Evolutionary conservation across 2,329 filamentous ascomycete genomes (phyloP).

Genomic region (Xylariaceae sp.): DNA sequence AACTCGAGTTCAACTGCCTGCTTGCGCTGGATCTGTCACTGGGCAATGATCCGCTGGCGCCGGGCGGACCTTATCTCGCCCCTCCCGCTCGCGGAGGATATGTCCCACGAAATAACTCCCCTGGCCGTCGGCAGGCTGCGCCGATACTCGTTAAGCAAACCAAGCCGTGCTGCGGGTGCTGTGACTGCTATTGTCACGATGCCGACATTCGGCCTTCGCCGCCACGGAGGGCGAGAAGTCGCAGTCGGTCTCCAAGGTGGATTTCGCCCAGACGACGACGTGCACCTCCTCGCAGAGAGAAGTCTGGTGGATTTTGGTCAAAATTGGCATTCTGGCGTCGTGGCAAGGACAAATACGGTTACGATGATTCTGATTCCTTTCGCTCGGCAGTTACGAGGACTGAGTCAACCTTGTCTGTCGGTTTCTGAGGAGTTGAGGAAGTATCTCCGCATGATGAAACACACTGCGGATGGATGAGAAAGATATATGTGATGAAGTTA

Average conservation of each 20-base stretch:
- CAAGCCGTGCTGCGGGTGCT: constrained; percentile 13
- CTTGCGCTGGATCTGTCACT: constrained; percentile 16
- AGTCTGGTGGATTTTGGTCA: no score
- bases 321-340: no score
- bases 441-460: no score
- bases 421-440: no score
- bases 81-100: background rate
- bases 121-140: background rate
- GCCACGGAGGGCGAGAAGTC: constrained; percentile 1
- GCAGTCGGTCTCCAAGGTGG: background rate
- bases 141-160: background rate
- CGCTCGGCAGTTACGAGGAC: no score
- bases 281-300: no score
- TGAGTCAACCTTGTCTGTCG: no score
- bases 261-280: no score
- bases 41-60: constrained; percentile 2
- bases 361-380: no score
- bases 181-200: constrained; percentile 15
- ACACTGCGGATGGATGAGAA: no score
- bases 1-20: constrained; percentile 12
- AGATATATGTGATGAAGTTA: no score
- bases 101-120: background rate
- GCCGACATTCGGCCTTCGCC: background rate
- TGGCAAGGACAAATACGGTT: no score
- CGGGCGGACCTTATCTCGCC: background rate